Percentiles rank a stretch among this genome's conserved stretches.
Evolutionary conservation across 805 yeast species (phyloP).

Genomic region (Candida palmyrensis): DNA sequence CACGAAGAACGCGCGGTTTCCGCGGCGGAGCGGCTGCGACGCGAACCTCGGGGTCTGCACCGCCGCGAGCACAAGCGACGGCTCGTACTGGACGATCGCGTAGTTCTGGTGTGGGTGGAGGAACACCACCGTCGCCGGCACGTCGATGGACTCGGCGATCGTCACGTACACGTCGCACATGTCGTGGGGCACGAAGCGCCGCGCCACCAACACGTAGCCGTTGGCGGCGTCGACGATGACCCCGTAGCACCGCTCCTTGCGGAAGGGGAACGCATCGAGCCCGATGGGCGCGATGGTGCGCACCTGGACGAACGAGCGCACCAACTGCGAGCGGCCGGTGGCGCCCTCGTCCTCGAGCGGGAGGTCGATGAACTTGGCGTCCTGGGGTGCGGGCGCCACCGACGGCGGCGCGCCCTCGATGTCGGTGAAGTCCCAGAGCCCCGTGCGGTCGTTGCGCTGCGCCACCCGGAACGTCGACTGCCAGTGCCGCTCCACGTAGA

Average conservation of each 20-base stretch:
- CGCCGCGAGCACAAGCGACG: slow-evolving; percentile 65
- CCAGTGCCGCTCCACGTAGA: slow-evolving; percentile 86
- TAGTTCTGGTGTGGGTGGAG: slow-evolving; percentile 85
- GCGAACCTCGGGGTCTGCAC: slow-evolving; percentile 64
- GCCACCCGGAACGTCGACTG: slow-evolving; percentile 65
- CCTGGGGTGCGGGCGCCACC: slow-evolving; percentile 49
- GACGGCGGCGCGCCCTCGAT: slow-evolving; percentile 63
- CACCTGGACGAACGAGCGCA: slow-evolving; percentile 69
- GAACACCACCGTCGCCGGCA: slow-evolving; percentile 77
- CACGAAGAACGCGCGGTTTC: slow-evolving; percentile 71
- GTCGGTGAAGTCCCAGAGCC: slow-evolving; percentile 48
- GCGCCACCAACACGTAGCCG: slow-evolving; percentile 76
- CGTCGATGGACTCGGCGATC: slow-evolving; percentile 78
- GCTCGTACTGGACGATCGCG: slow-evolving; percentile 80
- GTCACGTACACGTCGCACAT: slow-evolving; percentile 69
- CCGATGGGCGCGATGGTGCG: slow-evolving; percentile 60
- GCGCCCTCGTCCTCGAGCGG: slow-evolving; percentile 47
- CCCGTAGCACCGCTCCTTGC: slow-evolving; percentile 64
- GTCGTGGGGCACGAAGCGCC: slow-evolving; percentile 80
- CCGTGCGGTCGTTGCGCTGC: slow-evolving; percentile 50
- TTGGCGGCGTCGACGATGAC: slow-evolving; percentile 73
- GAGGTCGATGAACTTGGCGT: slow-evolving; percentile 66
- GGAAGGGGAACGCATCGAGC: slow-evolving; percentile 68
- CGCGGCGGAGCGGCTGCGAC: slow-evolving; percentile 55
- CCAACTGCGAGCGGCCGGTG: slow-evolving; percentile 48